These are phyloP conservation scores for Yarrowia hollandica DNA, from an alignment of 805 yeast genomes.

Conservation along the genomic window DNA sequence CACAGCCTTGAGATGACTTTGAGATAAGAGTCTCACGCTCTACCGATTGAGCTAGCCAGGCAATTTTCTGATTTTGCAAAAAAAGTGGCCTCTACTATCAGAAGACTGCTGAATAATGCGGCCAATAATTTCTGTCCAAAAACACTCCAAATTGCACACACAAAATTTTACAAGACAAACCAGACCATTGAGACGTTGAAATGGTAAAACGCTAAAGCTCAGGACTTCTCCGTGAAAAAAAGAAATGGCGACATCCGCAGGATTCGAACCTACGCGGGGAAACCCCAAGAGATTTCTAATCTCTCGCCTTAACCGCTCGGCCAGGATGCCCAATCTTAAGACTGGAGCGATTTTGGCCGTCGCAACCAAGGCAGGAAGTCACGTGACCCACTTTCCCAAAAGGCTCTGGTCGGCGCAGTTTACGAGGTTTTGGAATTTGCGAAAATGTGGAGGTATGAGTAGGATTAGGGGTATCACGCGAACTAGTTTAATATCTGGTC, in stretches of 20 bases:
- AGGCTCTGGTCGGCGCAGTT: not conserved
- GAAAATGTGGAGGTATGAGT: not conserved
- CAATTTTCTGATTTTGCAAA: not conserved
- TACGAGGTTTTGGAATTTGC: not conserved
- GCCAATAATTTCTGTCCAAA: too few species aligned
- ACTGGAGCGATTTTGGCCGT: not conserved
- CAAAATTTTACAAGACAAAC: too few species aligned
- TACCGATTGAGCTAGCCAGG: slow-evolving; percentile 29
- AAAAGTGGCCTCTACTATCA: not conserved
- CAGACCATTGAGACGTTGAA: too few species aligned
- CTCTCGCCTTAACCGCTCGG: slow-evolving; percentile 28
- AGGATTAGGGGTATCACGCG: too few species aligned
- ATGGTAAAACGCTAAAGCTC: too few species aligned
- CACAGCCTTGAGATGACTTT: slow-evolving; percentile 24
- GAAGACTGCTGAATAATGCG: not conserved
- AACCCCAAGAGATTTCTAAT: slow-evolving; percentile 26
- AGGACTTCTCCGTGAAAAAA: not conserved
- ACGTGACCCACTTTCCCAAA: not conserved
- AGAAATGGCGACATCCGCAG: slow-evolving; percentile 17
- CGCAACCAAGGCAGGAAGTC: not conserved
- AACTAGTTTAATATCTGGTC: too few species aligned
- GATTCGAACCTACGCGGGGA: slow-evolving; percentile 28
- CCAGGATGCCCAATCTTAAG: not conserved
- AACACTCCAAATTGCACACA: too few species aligned
- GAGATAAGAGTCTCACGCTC: slow-evolving; percentile 24